Percentiles rank a stretch among this genome's conserved stretches.
These are phyloP conservation scores for Phytophthora foliorum DNA, from an alignment of 352 stramenopile genomes.

Conservation along the genomic window DNA sequence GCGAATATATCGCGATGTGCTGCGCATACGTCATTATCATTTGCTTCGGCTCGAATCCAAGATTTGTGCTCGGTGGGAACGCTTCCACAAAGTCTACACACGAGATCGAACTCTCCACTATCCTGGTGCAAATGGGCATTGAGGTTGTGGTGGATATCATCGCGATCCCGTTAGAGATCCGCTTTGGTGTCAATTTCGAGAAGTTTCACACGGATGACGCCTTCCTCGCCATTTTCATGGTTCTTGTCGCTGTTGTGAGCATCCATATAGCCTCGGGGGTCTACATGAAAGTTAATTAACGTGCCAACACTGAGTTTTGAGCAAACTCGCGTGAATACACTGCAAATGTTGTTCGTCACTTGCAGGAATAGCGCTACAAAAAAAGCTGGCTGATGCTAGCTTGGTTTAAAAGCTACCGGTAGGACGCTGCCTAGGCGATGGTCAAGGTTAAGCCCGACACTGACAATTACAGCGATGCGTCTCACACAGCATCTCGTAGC, in stretches of 20 bases:
- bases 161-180: conserved; percentile 36
- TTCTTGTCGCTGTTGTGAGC: conserved; percentile 34
- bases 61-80: conserved; percentile 25
- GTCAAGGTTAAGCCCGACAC: neutral
- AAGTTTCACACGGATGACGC: conserved; percentile 38
- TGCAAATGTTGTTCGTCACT: too few relatives aligned
- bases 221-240: conserved; percentile 41
- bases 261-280: conserved; percentile 30
- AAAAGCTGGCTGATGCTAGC: neutral
- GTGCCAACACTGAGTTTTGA: neutral
- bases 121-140: conserved; percentile 36
- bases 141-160: conserved; percentile 38
- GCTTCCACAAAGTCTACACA: conserved; percentile 13
- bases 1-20: conserved; percentile 59
- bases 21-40: conserved; percentile 38
- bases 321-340: neutral
- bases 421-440: neutral
- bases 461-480: neutral
- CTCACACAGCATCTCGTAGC: neutral
- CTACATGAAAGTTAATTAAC: conserved; percentile 5
- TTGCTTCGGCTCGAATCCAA: conserved; percentile 28
- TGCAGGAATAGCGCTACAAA: neutral
- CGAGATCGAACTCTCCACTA: conserved; percentile 22
- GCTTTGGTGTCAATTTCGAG: conserved; percentile 24
- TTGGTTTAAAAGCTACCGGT: too few relatives aligned